These are phyloP conservation scores for Bocquillonia castaneifolia DNA, from an alignment of 441 rosid genomes.

Conservation along the genomic window DNA sequence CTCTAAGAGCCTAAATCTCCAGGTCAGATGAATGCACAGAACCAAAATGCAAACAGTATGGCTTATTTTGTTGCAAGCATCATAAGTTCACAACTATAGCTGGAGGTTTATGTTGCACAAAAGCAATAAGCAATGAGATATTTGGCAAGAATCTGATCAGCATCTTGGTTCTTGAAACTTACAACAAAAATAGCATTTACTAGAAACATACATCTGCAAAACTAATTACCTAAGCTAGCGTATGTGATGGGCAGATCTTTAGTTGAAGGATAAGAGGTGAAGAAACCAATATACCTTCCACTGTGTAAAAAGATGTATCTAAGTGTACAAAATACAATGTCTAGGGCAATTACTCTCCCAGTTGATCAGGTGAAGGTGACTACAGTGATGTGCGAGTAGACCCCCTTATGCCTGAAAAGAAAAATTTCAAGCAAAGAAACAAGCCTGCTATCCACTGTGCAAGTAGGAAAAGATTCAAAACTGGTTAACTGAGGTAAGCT, in stretches of 20 bases:
- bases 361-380: constrained; percentile 13
- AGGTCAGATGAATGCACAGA: too few species aligned
- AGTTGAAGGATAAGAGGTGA: constrained; percentile 7
- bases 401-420: constrained; percentile 19
- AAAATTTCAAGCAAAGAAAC: constrained; percentile 21
- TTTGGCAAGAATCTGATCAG: background rate
- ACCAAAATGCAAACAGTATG: too few species aligned
- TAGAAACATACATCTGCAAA: background rate
- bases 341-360: constrained; percentile 23
- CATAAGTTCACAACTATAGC: background rate
- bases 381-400: constrained; percentile 8
- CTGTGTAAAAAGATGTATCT: constrained; percentile 31
- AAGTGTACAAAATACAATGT: constrained; percentile 38
- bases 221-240: background rate
- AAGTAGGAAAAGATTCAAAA: constrained; percentile 25
- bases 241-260: background rate
- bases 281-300: constrained; percentile 26
- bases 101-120: background rate
- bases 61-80: background rate
- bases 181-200: background rate
- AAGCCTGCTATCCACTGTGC: constrained; percentile 13
- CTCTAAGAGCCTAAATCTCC: background rate
- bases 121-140: background rate
- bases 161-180: background rate
- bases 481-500: constrained; percentile 17